Conservation (phyloP, 306 rosid species). For the Alnus glutinosa region DNA sequence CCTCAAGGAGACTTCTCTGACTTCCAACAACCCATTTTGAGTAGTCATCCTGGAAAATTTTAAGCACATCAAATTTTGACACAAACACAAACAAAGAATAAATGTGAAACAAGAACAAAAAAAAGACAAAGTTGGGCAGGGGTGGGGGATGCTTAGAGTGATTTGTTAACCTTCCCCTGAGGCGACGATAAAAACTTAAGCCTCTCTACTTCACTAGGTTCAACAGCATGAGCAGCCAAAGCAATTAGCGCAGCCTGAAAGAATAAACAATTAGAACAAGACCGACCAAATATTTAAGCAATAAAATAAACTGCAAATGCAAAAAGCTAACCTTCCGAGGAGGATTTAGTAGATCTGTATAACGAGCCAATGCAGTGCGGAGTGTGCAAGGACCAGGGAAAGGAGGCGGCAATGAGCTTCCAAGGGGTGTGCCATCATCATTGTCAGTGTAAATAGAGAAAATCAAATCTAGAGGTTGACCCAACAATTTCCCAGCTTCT, state of each 20-base stretch:
- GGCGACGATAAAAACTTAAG: constrained; percentile 82
- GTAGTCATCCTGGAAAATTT: constrained; percentile 76
- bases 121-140: neutral
- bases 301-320: constrained; percentile 5
- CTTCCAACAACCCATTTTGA: constrained; percentile 86
- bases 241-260: constrained; percentile 81
- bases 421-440: constrained; percentile 79
- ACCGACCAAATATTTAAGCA: constrained; percentile 3
- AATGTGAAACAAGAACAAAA: neutral
- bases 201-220: constrained; percentile 75
- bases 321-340: constrained; percentile 70
- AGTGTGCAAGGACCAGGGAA: constrained; percentile 89
- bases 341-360: constrained; percentile 86
- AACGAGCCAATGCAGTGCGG: constrained; percentile 64
- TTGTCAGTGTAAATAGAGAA: constrained; percentile 79
- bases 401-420: constrained; percentile 82
- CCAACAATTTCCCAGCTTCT: constrained; percentile 79
- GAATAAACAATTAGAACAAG: constrained; percentile 11
- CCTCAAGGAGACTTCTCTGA: constrained; percentile 93
- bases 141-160: neutral
- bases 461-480: constrained; percentile 61
- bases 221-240: constrained; percentile 85
- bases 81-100: neutral
- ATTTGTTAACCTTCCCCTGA: constrained; percentile 73
- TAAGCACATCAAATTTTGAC: constrained; percentile 19